Evolutionary conservation across 345 rosid genomes (phyloP).

Genomic region (Arabidopsis arenosa): DNA sequence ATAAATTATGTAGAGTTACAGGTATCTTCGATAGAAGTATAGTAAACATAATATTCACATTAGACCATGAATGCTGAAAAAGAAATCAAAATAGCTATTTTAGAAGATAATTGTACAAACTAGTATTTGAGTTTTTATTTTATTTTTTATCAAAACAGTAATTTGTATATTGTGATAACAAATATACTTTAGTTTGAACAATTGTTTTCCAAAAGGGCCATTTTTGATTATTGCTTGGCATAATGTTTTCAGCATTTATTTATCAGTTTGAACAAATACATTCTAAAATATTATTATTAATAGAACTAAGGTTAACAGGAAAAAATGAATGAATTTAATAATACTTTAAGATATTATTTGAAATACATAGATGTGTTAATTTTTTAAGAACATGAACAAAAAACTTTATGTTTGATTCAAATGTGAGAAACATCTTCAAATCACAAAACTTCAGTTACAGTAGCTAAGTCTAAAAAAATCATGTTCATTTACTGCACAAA

Average conservation of each 20-base stretch:
- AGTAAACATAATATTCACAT: constrained; percentile 3
- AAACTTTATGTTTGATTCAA: not conserved
- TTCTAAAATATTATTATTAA: not conserved
- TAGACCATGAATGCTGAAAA: not conserved
- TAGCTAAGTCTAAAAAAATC: not conserved
- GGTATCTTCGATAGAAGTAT: not conserved
- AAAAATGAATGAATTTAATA: too few relatives aligned
- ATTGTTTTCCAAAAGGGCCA: not conserved
- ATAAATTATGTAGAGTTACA: not conserved
- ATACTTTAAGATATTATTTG: too few relatives aligned
- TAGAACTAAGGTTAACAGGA: too few relatives aligned
- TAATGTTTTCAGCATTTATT: not conserved
- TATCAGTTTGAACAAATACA: not conserved
- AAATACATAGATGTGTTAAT: not conserved
- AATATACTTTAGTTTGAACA: not conserved
- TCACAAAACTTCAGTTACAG: constrained; percentile 36
- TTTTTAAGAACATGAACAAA: not conserved
- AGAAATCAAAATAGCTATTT: not conserved
- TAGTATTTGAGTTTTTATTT: not conserved
- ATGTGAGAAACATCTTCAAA: constrained; percentile 31
- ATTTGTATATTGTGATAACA: not conserved
- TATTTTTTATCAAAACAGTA: not conserved
- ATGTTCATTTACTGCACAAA: constrained; percentile 33
- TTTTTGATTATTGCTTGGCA: not conserved
- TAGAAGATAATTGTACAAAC: not conserved